Evolutionary conservation across 768 basidiomycete species (phyloP).

Genomic region (Solioccasus polychromus): DNA sequence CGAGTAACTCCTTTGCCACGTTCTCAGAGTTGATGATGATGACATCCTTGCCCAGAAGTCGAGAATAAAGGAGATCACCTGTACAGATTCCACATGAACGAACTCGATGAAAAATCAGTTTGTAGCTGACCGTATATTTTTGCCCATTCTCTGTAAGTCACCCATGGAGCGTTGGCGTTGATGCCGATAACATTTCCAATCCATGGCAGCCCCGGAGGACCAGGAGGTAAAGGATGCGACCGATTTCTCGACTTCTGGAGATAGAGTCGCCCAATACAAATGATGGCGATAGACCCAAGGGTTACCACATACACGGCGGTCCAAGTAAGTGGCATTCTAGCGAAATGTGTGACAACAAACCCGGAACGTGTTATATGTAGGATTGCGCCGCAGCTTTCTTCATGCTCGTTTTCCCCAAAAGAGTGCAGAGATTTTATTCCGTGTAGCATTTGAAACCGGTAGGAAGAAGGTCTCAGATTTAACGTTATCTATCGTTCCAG

Average conservation of each 20-base stretch:
- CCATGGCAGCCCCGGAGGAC: slow-evolving; percentile 9
- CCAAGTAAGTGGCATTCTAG: too few relatives aligned
- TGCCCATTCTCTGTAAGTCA: slow-evolving; percentile 9
- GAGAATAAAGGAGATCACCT: slow-evolving; percentile 7
- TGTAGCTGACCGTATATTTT: background rate
- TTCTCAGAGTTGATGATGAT: slow-evolving; percentile 12
- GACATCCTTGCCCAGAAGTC: slow-evolving; percentile 5
- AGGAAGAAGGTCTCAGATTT: too few relatives aligned
- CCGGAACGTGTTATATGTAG: too few relatives aligned
- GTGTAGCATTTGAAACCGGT: too few relatives aligned
- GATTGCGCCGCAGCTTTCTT: too few relatives aligned
- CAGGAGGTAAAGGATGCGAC: background rate
- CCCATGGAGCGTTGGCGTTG: slow-evolving; percentile 1
- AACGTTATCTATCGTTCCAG: too few relatives aligned
- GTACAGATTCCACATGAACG: background rate
- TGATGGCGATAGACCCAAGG: background rate
- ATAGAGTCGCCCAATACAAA: background rate
- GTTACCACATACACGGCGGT: too few relatives aligned
- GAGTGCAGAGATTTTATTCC: too few relatives aligned
- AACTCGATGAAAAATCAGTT: background rate
- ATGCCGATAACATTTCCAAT: slow-evolving; percentile 7
- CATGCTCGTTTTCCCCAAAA: too few relatives aligned
- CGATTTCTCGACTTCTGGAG: background rate
- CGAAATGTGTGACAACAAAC: too few relatives aligned
- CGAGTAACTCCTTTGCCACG: slow-evolving; percentile 6